phyloP scores from a whole-genome alignment of 1,139 yeast species.

The Schizosaccharomyces versatilis region DNA sequence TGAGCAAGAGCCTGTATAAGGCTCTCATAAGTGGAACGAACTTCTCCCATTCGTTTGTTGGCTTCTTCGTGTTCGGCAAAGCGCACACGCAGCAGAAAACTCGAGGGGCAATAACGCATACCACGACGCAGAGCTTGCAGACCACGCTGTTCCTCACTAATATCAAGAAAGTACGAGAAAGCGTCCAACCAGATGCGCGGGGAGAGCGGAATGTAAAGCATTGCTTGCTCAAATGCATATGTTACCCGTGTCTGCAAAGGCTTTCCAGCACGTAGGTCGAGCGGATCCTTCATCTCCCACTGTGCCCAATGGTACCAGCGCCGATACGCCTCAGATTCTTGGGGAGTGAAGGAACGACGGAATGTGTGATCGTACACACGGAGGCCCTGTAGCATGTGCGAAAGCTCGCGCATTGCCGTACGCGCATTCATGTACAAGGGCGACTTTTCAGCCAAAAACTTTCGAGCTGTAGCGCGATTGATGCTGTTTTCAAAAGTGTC shows the following conservation, averaged over 20 bases:
- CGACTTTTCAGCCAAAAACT: slow-evolving; percentile 62
- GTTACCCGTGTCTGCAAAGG: slow-evolving; percentile 30
- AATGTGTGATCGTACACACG: slow-evolving; percentile 23
- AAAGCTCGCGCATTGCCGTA: slow-evolving; percentile 54
- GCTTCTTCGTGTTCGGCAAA: slow-evolving; percentile 51
- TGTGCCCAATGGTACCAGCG: slow-evolving; percentile 58
- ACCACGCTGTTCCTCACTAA: slow-evolving; percentile 17
- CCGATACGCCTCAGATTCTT: slow-evolving; percentile 23
- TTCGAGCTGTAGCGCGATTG: slow-evolving; percentile 52
- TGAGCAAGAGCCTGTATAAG: slow-evolving; percentile 24
- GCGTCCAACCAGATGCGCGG: slow-evolving; percentile 79
- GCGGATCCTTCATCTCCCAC: slow-evolving; percentile 54
- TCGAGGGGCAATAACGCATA: slow-evolving; percentile 42
- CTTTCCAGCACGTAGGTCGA: slow-evolving; percentile 31
- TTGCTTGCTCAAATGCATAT: slow-evolving; percentile 53
- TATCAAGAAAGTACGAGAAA: slow-evolving; percentile 20
- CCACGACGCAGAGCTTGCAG: slow-evolving; percentile 32
- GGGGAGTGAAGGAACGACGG: slow-evolving; percentile 21
- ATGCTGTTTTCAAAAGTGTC: slow-evolving; percentile 64
- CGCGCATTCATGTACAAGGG: slow-evolving; percentile 81
- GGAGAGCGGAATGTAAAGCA: slow-evolving; percentile 42
- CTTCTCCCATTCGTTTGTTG: slow-evolving; percentile 29
- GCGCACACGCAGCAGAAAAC: slow-evolving; percentile 45
- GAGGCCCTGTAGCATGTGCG: slow-evolving; percentile 30
- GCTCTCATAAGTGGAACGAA: slow-evolving; percentile 30